Conservation (phyloP, 2,329 filamentous ascomycete species). For the Pseudogymnoascus sp. region DNA sequence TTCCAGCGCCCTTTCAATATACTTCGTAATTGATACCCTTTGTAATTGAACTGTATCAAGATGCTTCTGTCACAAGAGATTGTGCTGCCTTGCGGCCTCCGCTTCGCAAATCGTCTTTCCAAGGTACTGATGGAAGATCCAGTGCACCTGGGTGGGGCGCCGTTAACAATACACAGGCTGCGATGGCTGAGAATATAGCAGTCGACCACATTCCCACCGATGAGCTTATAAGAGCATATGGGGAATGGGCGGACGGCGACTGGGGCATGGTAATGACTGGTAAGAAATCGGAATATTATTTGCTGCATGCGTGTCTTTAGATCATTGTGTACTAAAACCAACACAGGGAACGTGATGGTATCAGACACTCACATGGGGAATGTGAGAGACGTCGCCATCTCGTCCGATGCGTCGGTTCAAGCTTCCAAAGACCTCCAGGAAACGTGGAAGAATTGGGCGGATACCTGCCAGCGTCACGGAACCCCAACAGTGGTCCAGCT, state of each 20-base stretch:
- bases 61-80: constrained; percentile 2
- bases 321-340: background rate
- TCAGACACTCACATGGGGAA: background rate
- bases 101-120: constrained; percentile 45
- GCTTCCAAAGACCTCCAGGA: constrained; percentile 20
- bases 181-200: constrained; percentile 40
- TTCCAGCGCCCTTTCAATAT: background rate
- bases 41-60: background rate
- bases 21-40: background rate
- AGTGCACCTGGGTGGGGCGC: background rate
- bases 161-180: constrained; percentile 32
- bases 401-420: constrained; percentile 9
- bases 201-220: constrained; percentile 36
- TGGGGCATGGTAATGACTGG: constrained; percentile 46
- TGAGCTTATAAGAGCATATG: constrained; percentile 39
- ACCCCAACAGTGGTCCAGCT: constrained; percentile 38
- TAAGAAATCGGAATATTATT: constrained; percentile 11
- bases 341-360: background rate
- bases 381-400: background rate
- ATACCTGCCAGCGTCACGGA: constrained; percentile 24
- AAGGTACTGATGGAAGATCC: constrained; percentile 23
- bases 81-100: constrained; percentile 44
- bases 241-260: constrained; percentile 44
- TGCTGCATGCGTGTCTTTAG: background rate
- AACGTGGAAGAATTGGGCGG: constrained; percentile 34